A percentile compares a stretch with the other conserved stretches of the same genome.
phyloP scores from a whole-genome alignment of 176 grass and related monocot species.

The Oryza brachyantha region DNA sequence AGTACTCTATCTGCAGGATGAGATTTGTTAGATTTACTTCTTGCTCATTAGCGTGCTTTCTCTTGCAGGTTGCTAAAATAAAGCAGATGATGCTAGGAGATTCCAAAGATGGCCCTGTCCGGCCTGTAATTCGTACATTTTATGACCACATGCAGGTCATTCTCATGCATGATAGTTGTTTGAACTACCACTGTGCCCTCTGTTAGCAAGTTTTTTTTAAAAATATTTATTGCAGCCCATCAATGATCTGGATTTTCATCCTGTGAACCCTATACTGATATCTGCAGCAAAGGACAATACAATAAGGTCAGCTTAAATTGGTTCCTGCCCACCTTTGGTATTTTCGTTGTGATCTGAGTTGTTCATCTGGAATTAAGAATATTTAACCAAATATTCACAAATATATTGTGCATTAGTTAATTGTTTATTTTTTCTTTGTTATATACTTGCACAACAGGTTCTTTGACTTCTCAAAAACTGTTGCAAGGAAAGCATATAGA shows the following conservation, averaged over 20 bases:
- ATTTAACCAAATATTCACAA: neutral
- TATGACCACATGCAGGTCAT: conserved; percentile 83
- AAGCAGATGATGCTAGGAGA: conserved; percentile 85
- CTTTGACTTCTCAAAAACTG: conserved; percentile 90
- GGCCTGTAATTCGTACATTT: conserved; percentile 81
- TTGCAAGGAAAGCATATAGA: conserved; percentile 94
- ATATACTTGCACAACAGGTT: conserved; percentile 53
- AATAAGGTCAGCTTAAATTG: conserved; percentile 71
- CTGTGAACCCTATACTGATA: conserved; percentile 77
- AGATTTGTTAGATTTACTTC: conserved; percentile 7
- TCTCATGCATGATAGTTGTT: neutral
- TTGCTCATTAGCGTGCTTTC: neutral
- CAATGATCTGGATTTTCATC: conserved; percentile 98
- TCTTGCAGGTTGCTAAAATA: conserved; percentile 73
- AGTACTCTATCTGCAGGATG: neutral
- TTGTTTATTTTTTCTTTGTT: neutral
- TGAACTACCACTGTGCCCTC: neutral
- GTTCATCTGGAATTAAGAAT: neutral
- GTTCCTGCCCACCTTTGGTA: conserved; percentile 1
- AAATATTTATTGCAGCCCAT: conserved; percentile 80
- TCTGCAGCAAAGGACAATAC: conserved; percentile 92
- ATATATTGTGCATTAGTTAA: neutral
- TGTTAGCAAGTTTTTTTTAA: neutral
- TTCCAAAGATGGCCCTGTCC: conserved; percentile 66
- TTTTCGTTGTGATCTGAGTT: conserved; percentile 12